These are phyloP conservation scores for Cyclotella kingstonii DNA, from an alignment of 108 stramenopile genomes.

Conservation along the genomic window DNA sequence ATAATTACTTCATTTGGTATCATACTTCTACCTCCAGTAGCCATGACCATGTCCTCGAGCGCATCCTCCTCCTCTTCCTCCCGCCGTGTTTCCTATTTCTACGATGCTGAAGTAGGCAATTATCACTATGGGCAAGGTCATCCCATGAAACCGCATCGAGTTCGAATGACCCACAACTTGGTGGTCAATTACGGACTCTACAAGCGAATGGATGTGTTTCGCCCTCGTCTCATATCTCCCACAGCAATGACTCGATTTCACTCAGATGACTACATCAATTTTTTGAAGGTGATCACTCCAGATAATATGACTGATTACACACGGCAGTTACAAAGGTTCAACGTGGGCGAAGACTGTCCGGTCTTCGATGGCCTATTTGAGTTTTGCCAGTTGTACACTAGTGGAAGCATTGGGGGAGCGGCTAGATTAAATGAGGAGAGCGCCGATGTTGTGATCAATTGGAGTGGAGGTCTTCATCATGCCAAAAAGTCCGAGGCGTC, in stretches of 20 bases:
- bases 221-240: conserved; percentile 92
- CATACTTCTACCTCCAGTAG: no score
- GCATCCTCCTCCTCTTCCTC: conserved; percentile 13
- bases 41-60: no score
- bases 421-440: conserved; percentile 89
- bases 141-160: conserved; percentile 99
- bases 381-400: conserved; percentile 96
- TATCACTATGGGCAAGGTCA: conserved; percentile 98
- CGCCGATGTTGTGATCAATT: conserved; percentile 97
- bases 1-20: no score
- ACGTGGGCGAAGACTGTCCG: conserved; percentile 99
- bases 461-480: conserved; percentile 99
- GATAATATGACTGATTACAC: conserved; percentile 96
- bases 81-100: conserved; percentile 93
- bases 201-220: conserved; percentile 96
- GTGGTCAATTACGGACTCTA: conserved; percentile 98
- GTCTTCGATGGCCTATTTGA: conserved; percentile 99
- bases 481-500: conserved; percentile 98
- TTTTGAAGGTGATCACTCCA: conserved; percentile 94
- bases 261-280: conserved; percentile 99
- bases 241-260: conserved; percentile 98
- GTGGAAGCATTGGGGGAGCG: conserved; percentile 96
- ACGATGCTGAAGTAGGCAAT: conserved; percentile 96
- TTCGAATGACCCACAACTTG: conserved; percentile 99
- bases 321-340: conserved; percentile 92